Evolutionary conservation across 768 basidiomycete species (phyloP).

Genomic region (Porpolomopsis calyptriformis): DNA sequence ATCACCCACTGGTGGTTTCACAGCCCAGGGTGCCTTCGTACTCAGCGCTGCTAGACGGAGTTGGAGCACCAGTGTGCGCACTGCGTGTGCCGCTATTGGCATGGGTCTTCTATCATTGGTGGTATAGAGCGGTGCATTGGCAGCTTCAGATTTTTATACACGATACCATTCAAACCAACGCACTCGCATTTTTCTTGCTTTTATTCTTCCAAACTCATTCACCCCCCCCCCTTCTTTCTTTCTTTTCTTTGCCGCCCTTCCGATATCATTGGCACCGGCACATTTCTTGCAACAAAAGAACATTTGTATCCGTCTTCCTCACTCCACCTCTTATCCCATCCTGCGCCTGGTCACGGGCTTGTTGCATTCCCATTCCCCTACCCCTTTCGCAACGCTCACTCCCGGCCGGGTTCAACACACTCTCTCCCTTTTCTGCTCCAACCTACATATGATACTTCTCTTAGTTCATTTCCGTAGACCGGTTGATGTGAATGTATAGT

Average conservation of each 20-base stretch:
- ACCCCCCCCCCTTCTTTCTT: too few species aligned
- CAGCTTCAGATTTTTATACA: neutral
- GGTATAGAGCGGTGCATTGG: neutral
- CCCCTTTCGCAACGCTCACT: neutral
- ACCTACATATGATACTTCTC: neutral
- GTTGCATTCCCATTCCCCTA: neutral
- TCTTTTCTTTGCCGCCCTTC: too few species aligned
- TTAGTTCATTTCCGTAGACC: neutral
- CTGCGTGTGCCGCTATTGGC: neutral
- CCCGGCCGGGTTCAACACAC: neutral
- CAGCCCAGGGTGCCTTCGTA: conserved; percentile 6
- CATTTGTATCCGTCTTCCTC: neutral
- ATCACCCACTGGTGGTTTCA: conserved; percentile 14
- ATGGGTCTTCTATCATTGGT: neutral
- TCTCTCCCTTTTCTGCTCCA: neutral
- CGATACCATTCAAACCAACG: neutral
- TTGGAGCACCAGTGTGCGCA: conserved; percentile 2
- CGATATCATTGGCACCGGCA: too few species aligned
- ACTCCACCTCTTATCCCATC: neutral
- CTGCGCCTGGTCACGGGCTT: too few species aligned
- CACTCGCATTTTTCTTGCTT: neutral
- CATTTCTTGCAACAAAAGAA: too few species aligned
- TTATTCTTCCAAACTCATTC: neutral
- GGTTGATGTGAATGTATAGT: neutral
- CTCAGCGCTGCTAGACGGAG: neutral